Conservation (phyloP, 2,329 filamentous ascomycete genomes). For the Fonsecaea multimorphosa region DNA sequence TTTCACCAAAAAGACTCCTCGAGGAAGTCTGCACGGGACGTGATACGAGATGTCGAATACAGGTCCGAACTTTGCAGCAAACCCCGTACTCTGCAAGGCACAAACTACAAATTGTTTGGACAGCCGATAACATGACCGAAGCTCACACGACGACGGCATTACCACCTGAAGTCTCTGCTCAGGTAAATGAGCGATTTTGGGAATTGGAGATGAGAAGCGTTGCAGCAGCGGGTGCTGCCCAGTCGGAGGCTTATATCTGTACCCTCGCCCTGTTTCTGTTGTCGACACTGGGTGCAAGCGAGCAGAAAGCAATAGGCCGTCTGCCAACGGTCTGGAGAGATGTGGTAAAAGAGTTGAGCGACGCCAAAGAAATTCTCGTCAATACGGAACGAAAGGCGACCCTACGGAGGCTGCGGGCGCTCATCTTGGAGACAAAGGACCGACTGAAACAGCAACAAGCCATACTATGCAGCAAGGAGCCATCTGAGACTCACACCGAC, state of each 20-base stretch:
- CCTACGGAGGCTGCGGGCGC: constrained; percentile 66
- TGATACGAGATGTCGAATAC: constrained; percentile 71
- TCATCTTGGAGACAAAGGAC: constrained; percentile 47
- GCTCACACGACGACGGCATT: constrained; percentile 51
- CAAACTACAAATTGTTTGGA: constrained; percentile 76
- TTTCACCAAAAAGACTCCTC: constrained; percentile 75
- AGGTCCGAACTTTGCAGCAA: constrained; percentile 72
- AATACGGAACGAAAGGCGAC: constrained; percentile 73
- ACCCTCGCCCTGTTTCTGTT: constrained; percentile 82
- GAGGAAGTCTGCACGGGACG: constrained; percentile 85
- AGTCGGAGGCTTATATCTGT: constrained; percentile 86
- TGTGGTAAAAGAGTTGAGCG: constrained; percentile 79
- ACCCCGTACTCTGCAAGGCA: constrained; percentile 78
- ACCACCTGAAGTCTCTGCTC: constrained; percentile 49
- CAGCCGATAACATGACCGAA: constrained; percentile 68
- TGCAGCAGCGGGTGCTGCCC: constrained; percentile 74
- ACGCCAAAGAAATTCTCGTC: constrained; percentile 70
- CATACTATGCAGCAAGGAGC: constrained; percentile 38
- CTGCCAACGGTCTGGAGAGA: constrained; percentile 83
- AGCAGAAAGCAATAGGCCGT: constrained; percentile 82
- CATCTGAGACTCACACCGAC: constrained; percentile 27
- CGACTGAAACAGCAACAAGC: constrained; percentile 66
- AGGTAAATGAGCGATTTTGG: constrained; percentile 55
- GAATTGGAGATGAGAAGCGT: constrained; percentile 75
- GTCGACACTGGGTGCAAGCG: constrained; percentile 76